phyloP scores from a whole-genome alignment of 2,329 filamentous ascomycete species.

The Cryphonectria naterciae region DNA sequence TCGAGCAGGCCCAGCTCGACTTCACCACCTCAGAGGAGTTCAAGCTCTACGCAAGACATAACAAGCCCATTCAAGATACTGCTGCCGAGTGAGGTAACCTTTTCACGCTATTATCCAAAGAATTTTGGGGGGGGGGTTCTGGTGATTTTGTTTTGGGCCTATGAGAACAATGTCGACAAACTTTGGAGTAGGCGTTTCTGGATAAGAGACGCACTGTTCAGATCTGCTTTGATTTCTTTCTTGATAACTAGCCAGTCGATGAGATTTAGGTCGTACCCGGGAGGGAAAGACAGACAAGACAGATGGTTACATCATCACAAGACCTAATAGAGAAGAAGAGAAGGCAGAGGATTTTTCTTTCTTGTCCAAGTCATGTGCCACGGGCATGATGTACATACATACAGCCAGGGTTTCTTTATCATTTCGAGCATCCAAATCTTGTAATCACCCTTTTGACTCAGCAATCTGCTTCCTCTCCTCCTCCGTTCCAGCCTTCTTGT shows the following conservation, averaged over 20 bases:
- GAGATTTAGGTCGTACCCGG: not conserved
- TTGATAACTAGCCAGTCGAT: too few species aligned
- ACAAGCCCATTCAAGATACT: conserved; percentile 51
- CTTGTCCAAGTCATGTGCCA: not conserved
- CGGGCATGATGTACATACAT: not conserved
- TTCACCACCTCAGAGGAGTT: conserved; percentile 62
- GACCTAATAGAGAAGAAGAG: not conserved
- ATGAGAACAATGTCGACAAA: conserved; percentile 30
- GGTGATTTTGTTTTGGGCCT: not conserved
- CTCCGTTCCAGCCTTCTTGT: not conserved
- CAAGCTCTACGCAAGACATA: conserved; percentile 65
- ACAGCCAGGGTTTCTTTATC: not conserved
- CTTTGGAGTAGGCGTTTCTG: conserved; percentile 28
- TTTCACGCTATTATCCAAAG: not conserved
- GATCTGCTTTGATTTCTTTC: not conserved
- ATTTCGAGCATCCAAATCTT: not conserved
- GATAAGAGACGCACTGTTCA: conserved; percentile 20
- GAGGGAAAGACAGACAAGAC: not conserved
- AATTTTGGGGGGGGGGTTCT: too few species aligned
- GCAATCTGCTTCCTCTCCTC: not conserved
- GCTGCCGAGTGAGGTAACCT: conserved; percentile 35
- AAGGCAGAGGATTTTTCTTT: not conserved
- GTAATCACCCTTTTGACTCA: not conserved
- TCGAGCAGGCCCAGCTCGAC: conserved; percentile 63
- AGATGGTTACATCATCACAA: not conserved